Percentiles rank a stretch among this genome's conserved stretches.
Evolutionary conservation across 371 early-diverging fungal species (phyloP).

Genomic region (Syncephalastrum racemosum): DNA sequence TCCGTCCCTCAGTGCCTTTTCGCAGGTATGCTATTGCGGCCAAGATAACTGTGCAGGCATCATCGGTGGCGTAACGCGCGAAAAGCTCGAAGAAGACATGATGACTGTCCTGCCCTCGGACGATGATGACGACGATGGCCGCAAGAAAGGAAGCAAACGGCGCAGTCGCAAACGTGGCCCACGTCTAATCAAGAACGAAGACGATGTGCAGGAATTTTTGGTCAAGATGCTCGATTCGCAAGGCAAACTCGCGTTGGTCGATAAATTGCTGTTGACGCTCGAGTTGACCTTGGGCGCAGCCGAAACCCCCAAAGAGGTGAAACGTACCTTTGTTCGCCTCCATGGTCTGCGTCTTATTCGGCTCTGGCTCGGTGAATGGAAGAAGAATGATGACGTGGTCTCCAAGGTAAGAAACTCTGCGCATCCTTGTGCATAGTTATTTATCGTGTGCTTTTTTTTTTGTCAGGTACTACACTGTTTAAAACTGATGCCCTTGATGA

Average conservation of each 20-base stretch:
- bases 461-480: conserved; percentile 17
- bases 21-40: conserved; percentile 92
- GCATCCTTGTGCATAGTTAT: background rate
- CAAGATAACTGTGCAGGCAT: conserved; percentile 82
- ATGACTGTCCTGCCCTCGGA: conserved; percentile 7
- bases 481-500: conserved; percentile 48
- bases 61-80: conserved; percentile 74
- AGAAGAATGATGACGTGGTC: conserved; percentile 26
- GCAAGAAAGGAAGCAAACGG: conserved; percentile 25
- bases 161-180: conserved; percentile 13
- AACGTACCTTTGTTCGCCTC: conserved; percentile 28
- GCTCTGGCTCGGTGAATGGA: conserved; percentile 47
- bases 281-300: conserved; percentile 24
- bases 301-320: conserved; percentile 27
- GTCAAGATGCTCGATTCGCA: conserved; percentile 60
- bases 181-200: conserved; percentile 43
- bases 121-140: conserved; percentile 8
- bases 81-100: conserved; percentile 4
- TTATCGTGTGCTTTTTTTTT: background rate
- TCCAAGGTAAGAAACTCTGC: conserved; percentile 14
- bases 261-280: conserved; percentile 34
- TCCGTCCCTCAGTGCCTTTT: conserved; percentile 57
- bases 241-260: conserved; percentile 50
- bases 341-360: conserved; percentile 41
- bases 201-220: conserved; percentile 63